Evolutionary conservation across 108 stramenopile species (phyloP).

Genomic region (Nitzschia inconspicua): DNA sequence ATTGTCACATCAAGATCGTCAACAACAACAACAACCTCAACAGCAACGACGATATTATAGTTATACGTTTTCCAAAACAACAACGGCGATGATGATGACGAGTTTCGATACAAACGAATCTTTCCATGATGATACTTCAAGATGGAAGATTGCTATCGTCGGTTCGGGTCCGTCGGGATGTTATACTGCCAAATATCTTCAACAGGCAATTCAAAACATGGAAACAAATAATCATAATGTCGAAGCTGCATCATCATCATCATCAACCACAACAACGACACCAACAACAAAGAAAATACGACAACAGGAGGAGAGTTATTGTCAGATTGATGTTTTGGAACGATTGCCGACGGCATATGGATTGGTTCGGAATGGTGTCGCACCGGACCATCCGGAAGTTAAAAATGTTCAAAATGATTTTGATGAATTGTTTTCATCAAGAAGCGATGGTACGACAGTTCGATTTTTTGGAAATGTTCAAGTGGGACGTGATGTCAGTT

Average conservation of each 20-base stretch:
- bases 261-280: too few relatives aligned
- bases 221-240: slow-evolving; percentile 2
- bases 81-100: too few relatives aligned
- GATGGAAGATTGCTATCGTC: slow-evolving; percentile 45
- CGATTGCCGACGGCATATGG: slow-evolving; percentile 91
- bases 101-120: too few relatives aligned
- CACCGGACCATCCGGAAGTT: slow-evolving; percentile 98
- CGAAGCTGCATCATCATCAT: too few relatives aligned
- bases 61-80: too few relatives aligned
- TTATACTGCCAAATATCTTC: slow-evolving; percentile 95
- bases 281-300: background rate
- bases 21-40: too few relatives aligned
- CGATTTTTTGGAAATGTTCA: slow-evolving; percentile 86
- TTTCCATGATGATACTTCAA: too few relatives aligned
- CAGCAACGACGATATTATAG: too few relatives aligned
- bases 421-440: slow-evolving; percentile 36
- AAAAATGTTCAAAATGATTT: slow-evolving; percentile 97
- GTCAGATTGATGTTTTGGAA: slow-evolving; percentile 86
- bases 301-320: background rate
- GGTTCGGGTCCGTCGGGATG: slow-evolving; percentile 93
- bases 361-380: slow-evolving; percentile 93
- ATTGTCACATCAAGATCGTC: too few relatives aligned
- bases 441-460: slow-evolving; percentile 1
- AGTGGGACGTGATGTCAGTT: slow-evolving; percentile 65
- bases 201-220: slow-evolving; percentile 19